Conservation (phyloP, 768 basidiomycete genomes). For the Lactarius hengduanensis region DNA sequence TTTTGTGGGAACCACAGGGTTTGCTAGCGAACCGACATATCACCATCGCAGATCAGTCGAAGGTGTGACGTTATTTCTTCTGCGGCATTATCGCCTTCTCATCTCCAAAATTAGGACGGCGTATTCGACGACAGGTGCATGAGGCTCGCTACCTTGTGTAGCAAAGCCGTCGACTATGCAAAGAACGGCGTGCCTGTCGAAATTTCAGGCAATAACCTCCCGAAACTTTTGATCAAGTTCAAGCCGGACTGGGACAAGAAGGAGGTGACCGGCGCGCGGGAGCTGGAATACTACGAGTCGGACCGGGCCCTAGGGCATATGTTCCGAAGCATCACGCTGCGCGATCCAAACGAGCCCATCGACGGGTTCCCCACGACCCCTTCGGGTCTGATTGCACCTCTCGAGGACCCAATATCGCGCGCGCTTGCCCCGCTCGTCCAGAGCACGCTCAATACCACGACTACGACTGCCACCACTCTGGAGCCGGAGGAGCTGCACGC, state of each 20-base stretch:
- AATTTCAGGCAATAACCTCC: slow-evolving; percentile 44
- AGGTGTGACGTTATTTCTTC: slow-evolving; percentile 38
- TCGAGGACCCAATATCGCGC: slow-evolving; percentile 12
- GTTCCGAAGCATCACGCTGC: slow-evolving; percentile 59
- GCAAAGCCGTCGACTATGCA: slow-evolving; percentile 74
- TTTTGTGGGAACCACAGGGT: slow-evolving; percentile 44
- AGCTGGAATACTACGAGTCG: slow-evolving; percentile 71
- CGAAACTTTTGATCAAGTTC: slow-evolving; percentile 56
- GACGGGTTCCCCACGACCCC: background rate
- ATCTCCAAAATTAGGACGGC: slow-evolving; percentile 47
- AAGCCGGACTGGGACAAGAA: slow-evolving; percentile 78
- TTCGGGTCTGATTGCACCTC: background rate
- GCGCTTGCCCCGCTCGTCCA: slow-evolving; percentile 11
- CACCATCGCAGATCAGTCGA: slow-evolving; percentile 75
- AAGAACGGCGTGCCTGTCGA: slow-evolving; percentile 72
- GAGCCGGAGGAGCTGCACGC: slow-evolving; percentile 39
- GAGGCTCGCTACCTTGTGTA: slow-evolving; percentile 58
- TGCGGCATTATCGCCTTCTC: background rate
- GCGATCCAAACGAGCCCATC: slow-evolving; percentile 37
- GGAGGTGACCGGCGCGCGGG: slow-evolving; percentile 41
- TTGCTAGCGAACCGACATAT: slow-evolving; percentile 69
- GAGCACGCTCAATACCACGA: background rate
- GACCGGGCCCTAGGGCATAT: slow-evolving; percentile 67
- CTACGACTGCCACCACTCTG: no score
- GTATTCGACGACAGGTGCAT: slow-evolving; percentile 58